Evolutionary conservation across 495 filamentous ascomycete genomes (phyloP).

Genomic region (Friedmanniomyces simplex): DNA sequence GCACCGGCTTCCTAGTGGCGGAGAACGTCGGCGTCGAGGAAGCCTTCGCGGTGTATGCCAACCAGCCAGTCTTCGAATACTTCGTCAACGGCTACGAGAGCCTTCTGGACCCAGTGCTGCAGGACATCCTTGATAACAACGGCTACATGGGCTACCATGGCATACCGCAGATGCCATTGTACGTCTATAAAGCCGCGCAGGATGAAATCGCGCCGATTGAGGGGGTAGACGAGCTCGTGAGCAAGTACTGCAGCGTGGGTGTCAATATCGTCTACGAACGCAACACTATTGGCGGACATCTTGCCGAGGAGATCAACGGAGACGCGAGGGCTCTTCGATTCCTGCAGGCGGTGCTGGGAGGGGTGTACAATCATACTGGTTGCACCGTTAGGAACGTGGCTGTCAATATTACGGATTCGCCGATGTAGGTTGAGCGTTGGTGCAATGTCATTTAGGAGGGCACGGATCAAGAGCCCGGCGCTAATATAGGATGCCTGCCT

Average conservation of each 20-base stretch:
- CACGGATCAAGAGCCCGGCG: neutral
- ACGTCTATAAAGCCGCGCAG: slow-evolving; percentile 40
- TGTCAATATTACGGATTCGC: slow-evolving; percentile 13
- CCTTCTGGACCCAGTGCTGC: slow-evolving; percentile 19
- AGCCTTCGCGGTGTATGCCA: slow-evolving; percentile 23
- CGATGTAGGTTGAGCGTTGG: no score
- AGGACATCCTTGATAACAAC: slow-evolving; percentile 26
- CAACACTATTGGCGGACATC: slow-evolving; percentile 32
- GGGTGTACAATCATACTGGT: slow-evolving; percentile 4
- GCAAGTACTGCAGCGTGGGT: slow-evolving; percentile 31
- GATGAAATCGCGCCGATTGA: slow-evolving; percentile 37
- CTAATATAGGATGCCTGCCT: neutral
- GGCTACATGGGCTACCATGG: slow-evolving; percentile 36
- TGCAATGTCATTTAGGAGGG: neutral
- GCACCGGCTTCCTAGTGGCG: slow-evolving; percentile 26
- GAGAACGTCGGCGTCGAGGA: slow-evolving; percentile 22
- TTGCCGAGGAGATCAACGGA: slow-evolving; percentile 19
- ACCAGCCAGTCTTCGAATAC: slow-evolving; percentile 34
- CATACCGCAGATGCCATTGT: slow-evolving; percentile 37
- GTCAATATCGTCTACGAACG: slow-evolving; percentile 36
- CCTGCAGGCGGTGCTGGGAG: slow-evolving; percentile 13
- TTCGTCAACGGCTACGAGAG: slow-evolving; percentile 30
- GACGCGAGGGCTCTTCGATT: slow-evolving; percentile 9
- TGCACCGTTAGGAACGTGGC: slow-evolving; percentile 16
- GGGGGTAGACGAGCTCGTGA: slow-evolving; percentile 37